Percentiles rank a stretch among this genome's conserved stretches.
Conservation (phyloP, 768 basidiomycete genomes). For the Russula vinacea region DNA sequence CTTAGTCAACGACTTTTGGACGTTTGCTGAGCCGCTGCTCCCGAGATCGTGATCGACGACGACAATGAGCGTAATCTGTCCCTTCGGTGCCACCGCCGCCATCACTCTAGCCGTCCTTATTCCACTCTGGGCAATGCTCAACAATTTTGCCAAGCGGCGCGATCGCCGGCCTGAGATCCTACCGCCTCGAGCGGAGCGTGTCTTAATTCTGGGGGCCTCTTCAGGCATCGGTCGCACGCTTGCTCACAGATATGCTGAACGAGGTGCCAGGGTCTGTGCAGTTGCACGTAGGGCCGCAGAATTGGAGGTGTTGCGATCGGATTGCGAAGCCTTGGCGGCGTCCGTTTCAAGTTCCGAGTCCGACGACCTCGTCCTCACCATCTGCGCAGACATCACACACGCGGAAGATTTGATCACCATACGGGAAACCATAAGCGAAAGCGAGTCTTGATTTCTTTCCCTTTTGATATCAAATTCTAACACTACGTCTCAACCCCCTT, state of each 20-base stretch:
- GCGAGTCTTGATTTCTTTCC: slow-evolving; percentile 42
- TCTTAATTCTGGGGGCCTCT: slow-evolving; percentile 79
- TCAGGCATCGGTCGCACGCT: slow-evolving; percentile 77
- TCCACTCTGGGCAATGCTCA: slow-evolving; percentile 5
- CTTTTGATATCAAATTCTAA: not conserved
- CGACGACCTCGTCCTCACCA: slow-evolving; percentile 42
- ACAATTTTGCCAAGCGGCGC: not conserved
- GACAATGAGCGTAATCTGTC: not conserved
- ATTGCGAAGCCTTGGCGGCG: slow-evolving; percentile 46
- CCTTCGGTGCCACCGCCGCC: not conserved
- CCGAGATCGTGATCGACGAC: not conserved
- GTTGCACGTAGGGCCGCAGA: slow-evolving; percentile 61
- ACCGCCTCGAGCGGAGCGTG: slow-evolving; percentile 55
- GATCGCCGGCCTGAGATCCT: slow-evolving; percentile 40
- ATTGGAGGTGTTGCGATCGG: slow-evolving; percentile 56
- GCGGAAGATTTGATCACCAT: slow-evolving; percentile 65
- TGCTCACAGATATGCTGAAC: slow-evolving; percentile 63
- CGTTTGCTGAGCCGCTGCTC: not conserved
- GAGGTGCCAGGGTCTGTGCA: slow-evolving; percentile 74
- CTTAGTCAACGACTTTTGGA: not conserved
- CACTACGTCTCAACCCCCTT: not conserved
- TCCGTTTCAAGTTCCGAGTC: not conserved
- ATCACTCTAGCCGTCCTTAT: slow-evolving; percentile 17
- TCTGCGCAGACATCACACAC: slow-evolving; percentile 61
- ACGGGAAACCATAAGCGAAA: slow-evolving; percentile 49